These are phyloP conservation scores for Aspergillus niger DNA, from an alignment of 2,329 filamentous ascomycete genomes.

Conservation along the genomic window DNA sequence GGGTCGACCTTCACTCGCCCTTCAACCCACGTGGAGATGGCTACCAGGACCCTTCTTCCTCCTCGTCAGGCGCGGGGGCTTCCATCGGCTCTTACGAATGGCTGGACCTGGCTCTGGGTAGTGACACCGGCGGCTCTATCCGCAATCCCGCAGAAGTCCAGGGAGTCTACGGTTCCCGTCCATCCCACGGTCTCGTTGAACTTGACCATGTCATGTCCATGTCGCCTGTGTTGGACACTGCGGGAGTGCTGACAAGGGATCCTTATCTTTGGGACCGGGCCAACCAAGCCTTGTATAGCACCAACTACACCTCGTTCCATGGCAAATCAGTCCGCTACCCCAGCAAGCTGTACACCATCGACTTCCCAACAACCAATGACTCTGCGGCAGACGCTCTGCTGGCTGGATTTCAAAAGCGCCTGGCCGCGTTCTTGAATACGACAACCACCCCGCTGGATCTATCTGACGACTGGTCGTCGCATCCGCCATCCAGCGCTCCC, in stretches of 20 bases:
- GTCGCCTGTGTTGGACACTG: constrained; percentile 47
- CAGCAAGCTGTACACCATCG: background rate
- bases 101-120: constrained; percentile 54
- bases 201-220: constrained; percentile 54
- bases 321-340: constrained; percentile 37
- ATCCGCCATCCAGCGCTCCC: constrained; percentile 33
- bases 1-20: constrained; percentile 36
- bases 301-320: constrained; percentile 38
- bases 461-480: constrained; percentile 17
- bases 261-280: constrained; percentile 34
- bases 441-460: constrained; percentile 17
- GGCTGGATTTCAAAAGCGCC: constrained; percentile 47
- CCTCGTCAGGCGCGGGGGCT: constrained; percentile 28
- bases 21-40: constrained; percentile 40
- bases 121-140: constrained; percentile 45
- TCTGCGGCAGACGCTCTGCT: constrained; percentile 40
- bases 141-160: constrained; percentile 52
- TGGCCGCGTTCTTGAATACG: constrained; percentile 44
- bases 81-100: constrained; percentile 40
- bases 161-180: constrained; percentile 55
- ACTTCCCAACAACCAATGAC: constrained; percentile 43
- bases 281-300: constrained; percentile 47
- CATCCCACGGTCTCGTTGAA: constrained; percentile 49
- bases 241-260: constrained; percentile 43
- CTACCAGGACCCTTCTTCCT: constrained; percentile 34